Conservation (phyloP, 306 rosid genomes). For the Mimosa pudica region DNA sequence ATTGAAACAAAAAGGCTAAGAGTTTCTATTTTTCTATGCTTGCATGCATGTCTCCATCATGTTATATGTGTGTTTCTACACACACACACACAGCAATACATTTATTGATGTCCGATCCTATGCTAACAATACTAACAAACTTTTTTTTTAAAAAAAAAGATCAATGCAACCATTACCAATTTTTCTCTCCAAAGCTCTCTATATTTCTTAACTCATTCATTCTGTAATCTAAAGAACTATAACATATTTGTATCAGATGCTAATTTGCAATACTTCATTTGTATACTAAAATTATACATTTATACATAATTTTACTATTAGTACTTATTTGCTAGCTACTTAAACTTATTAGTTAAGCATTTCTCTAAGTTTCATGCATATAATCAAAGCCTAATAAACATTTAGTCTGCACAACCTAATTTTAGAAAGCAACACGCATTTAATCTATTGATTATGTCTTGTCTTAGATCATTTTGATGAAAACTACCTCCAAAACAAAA, state of each 20-base stretch:
- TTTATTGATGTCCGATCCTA: neutral
- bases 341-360: neutral
- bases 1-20: neutral
- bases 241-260: too few relatives aligned
- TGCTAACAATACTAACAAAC: too few relatives aligned
- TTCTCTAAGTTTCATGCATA: neutral
- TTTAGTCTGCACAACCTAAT: neutral
- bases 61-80: neutral
- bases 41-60: neutral
- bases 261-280: too few relatives aligned
- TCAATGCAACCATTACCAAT: too few relatives aligned
- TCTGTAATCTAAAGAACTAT: too few relatives aligned
- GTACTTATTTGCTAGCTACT: neutral
- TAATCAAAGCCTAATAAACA: neutral
- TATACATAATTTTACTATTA: neutral
- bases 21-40: neutral
- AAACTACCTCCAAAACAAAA: conserved; percentile 13
- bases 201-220: too few relatives aligned
- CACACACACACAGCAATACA: neutral
- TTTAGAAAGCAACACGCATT: conserved; percentile 7
- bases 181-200: too few relatives aligned
- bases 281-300: too few relatives aligned
- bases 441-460: neutral
- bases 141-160: too few relatives aligned
- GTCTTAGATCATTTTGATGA: conserved; percentile 22